These are phyloP conservation scores for Naganishia albida DNA, from an alignment of 1,284 basidiomycete species.

Conservation along the genomic window DNA sequence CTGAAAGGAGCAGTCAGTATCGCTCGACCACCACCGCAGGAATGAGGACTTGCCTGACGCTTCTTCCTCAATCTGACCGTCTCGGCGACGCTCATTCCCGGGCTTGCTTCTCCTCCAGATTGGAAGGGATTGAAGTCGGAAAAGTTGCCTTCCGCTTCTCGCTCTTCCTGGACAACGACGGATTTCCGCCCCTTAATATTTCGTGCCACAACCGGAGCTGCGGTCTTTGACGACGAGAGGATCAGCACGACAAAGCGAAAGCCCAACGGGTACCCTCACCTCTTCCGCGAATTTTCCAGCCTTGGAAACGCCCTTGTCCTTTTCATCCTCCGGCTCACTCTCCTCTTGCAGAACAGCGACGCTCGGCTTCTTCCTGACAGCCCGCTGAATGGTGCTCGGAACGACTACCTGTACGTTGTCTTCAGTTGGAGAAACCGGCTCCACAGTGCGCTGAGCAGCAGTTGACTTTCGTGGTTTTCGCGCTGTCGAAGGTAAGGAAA, in stretches of 20 bases:
- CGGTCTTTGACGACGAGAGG: neutral
- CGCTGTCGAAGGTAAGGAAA: conserved; percentile 35
- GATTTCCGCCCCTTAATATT: conserved; percentile 4
- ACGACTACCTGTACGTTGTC: conserved; percentile 22
- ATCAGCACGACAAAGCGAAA: neutral
- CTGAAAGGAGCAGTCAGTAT: neutral
- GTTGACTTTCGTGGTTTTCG: conserved; percentile 57
- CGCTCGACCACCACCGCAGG: too few species aligned
- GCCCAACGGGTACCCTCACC: neutral
- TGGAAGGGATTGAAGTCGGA: conserved; percentile 32
- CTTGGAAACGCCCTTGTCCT: conserved; percentile 15
- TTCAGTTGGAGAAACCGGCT: conserved; percentile 1
- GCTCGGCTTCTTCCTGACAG: conserved; percentile 48
- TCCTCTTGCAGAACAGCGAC: conserved; percentile 35
- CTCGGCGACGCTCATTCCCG: conserved; percentile 17
- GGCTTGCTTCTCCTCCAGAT: conserved; percentile 27
- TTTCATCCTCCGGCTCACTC: conserved; percentile 29
- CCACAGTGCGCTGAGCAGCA: conserved; percentile 60
- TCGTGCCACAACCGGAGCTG: conserved; percentile 12
- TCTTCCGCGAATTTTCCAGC: conserved; percentile 16
- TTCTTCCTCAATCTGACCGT: conserved; percentile 17
- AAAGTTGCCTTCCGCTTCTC: conserved; percentile 16
- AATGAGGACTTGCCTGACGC: conserved; percentile 10
- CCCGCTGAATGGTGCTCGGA: conserved; percentile 34
- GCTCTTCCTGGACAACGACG: conserved; percentile 7